Evolutionary conservation across 306 rosid genomes (phyloP).

Genomic region (Carpinus fangiana): DNA sequence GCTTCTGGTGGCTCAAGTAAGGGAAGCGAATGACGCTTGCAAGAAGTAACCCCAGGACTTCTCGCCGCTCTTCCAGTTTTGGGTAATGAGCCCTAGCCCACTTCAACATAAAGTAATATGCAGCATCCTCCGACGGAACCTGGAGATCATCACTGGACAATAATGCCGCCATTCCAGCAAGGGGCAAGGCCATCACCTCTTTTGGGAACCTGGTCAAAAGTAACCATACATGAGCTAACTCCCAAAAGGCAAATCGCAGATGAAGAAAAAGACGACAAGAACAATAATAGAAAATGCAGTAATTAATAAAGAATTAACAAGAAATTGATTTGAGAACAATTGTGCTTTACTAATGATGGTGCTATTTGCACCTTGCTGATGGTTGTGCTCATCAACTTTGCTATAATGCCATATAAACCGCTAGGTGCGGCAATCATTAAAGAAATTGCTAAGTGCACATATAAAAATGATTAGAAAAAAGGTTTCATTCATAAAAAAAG

Average conservation of each 20-base stretch:
- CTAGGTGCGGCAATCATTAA: background rate
- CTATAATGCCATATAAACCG: background rate
- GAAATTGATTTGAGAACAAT: background rate
- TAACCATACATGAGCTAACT: conserved; percentile 24
- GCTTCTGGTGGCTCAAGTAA: conserved; percentile 84
- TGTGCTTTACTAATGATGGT: background rate
- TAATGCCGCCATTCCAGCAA: conserved; percentile 90
- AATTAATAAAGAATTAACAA: background rate
- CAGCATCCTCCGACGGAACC: conserved; percentile 97
- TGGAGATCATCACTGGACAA: conserved; percentile 89
- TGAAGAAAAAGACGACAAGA: background rate
- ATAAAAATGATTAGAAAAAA: background rate
- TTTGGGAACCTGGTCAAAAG: conserved; percentile 69
- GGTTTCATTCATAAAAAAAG: too few species aligned
- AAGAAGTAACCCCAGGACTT: conserved; percentile 67
- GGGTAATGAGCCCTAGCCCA: conserved; percentile 76
- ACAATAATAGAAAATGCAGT: background rate
- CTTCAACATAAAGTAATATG: conserved; percentile 84
- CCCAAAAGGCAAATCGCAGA: conserved; percentile 3
- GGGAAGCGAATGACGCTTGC: conserved; percentile 88
- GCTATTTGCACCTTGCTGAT: background rate
- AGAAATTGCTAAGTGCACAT: background rate
- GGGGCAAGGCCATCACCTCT: conserved; percentile 86
- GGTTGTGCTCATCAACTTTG: background rate
- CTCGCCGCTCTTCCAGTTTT: conserved; percentile 80